A percentile compares a stretch with the other conserved stretches of the same genome.
These are phyloP conservation scores for Schizonepeta tenuifolia DNA, from an alignment of 257 asterid species.

Conservation along the genomic window DNA sequence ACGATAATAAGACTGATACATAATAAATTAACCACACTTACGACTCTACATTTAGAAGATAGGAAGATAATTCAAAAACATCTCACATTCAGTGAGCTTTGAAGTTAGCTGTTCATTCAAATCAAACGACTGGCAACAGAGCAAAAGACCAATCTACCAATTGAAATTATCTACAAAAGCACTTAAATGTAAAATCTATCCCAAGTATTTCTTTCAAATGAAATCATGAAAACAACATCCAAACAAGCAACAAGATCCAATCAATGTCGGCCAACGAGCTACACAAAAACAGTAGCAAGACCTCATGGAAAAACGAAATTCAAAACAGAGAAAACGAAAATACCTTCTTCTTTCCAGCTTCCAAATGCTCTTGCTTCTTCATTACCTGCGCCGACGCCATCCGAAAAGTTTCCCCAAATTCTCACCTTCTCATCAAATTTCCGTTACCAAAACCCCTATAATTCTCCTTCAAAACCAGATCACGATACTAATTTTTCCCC, in stretches of 20 bases:
- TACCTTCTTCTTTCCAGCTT: conserved; percentile 84
- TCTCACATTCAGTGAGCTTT: conserved; percentile 13
- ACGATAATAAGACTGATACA: conserved; percentile 12
- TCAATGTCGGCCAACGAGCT: conserved; percentile 19
- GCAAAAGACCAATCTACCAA: conserved; percentile 18
- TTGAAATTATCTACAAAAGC: conserved; percentile 17
- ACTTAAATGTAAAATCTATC: conserved; percentile 13
- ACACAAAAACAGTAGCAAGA: conserved; percentile 20
- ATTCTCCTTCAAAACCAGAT: conserved; percentile 41
- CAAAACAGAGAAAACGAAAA: conserved; percentile 15
- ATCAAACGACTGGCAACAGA: conserved; percentile 13
- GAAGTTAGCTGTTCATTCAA: conserved; percentile 19
- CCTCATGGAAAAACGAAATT: conserved; percentile 18
- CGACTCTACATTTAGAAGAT: conserved; percentile 8
- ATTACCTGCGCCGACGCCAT: conserved; percentile 91
- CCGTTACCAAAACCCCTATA: conserved; percentile 35
- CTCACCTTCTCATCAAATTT: conserved; percentile 38
- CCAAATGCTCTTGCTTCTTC: conserved; percentile 74
- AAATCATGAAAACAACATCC: conserved; percentile 21
- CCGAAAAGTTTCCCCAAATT: conserved; percentile 32
- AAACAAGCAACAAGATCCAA: conserved; percentile 29
- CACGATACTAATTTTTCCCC: conserved; percentile 23
- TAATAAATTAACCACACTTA: conserved; percentile 21
- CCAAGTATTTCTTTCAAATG: conserved; percentile 18
- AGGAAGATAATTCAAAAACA: not conserved